Evolutionary conservation across 2,329 filamentous ascomycete genomes (phyloP), one percentile per base, ranked within the genome.

Genomic region (Aspergillus pseudoterreus): DNA sequence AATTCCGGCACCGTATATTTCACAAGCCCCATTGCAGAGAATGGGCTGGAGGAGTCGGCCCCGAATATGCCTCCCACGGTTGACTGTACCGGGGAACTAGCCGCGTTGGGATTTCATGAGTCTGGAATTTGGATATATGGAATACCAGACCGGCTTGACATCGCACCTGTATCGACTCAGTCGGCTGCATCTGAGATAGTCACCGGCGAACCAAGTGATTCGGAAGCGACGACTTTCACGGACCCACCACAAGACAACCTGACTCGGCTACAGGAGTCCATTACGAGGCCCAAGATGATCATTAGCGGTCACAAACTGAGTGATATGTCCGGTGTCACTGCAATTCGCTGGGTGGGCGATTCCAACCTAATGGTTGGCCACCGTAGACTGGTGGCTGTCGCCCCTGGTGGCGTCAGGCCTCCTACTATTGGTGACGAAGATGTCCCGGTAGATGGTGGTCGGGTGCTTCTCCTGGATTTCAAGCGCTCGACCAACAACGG

Each of bases 1-100:
- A 80, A 85, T 44, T 88, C 88, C 57, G 88, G 88, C 36, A 88
- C 87, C 8, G 88, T 86, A 1, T 91, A 91, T 66, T 92, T 92
- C 63, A 86, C 86, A 3, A 88, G 86, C 0, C 88, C 88, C 1
- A 67, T 69, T 43, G 62, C 68, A n/a, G 58, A 60, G 12, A 61
- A 66, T 12, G 67, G 67, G 6, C 77, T 80, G 46, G 75, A 78
- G n/a, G 84, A 83, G 51, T 74, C 87, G 10, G 68, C 84, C 3
- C 89, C 89, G 1, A 84, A 78, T 51, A 88, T 87, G 8, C 67
- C 88, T 27, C 87, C 89, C 10, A 79, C 87, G 3, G 81, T 86
- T 2, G 87, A 83, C n/a, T 80, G 80, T 50, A 76, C 80, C 51
- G 88, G 88, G 14, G 86, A 90, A 46, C 75, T 92, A 22, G 84